Percentiles rank a stretch among this genome's conserved stretches.
Evolutionary conservation across 83 land plant species (phyloP).

Genomic region (Diphasiastrum complanatum): DNA sequence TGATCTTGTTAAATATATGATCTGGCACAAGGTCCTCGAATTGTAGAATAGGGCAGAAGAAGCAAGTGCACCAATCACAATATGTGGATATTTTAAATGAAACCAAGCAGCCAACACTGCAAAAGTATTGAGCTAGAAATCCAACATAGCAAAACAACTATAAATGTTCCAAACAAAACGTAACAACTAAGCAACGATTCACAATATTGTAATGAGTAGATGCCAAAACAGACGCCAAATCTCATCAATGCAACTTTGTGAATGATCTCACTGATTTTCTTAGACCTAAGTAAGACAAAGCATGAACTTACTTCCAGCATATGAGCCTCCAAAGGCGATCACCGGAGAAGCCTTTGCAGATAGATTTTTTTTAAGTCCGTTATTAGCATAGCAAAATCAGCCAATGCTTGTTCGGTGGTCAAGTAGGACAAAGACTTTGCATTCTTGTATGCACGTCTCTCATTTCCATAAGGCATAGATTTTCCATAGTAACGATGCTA

Average conservation of each 20-base stretch:
- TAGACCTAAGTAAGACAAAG: not conserved
- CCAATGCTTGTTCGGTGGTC: constrained; percentile 76
- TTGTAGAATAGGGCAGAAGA: constrained; percentile 70
- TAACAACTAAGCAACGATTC: too few relatives aligned
- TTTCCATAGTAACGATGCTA: constrained; percentile 86
- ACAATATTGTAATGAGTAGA: too few relatives aligned
- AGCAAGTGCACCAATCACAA: constrained; percentile 63
- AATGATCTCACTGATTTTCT: too few relatives aligned
- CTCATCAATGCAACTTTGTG: not conserved
- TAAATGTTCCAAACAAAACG: too few relatives aligned
- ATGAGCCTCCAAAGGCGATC: constrained; percentile 87
- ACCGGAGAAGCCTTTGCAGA: constrained; percentile 77
- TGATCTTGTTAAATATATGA: constrained; percentile 52
- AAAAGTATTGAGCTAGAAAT: too few relatives aligned
- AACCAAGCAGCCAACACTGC: constrained; percentile 86
- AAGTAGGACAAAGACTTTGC: constrained; percentile 58
- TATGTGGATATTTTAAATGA: constrained; percentile 68
- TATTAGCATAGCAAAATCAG: constrained; percentile 71
- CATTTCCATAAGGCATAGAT: constrained; percentile 75
- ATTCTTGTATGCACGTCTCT: constrained; percentile 41
- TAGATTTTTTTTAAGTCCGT: constrained; percentile 56
- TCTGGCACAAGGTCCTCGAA: constrained; percentile 66
- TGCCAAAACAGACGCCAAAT: too few relatives aligned
- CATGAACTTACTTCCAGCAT: constrained; percentile 80
- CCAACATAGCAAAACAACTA: too few relatives aligned